Conservation (phyloP, 179 eudicot genomes). For the Drosera spatulata region DNA sequence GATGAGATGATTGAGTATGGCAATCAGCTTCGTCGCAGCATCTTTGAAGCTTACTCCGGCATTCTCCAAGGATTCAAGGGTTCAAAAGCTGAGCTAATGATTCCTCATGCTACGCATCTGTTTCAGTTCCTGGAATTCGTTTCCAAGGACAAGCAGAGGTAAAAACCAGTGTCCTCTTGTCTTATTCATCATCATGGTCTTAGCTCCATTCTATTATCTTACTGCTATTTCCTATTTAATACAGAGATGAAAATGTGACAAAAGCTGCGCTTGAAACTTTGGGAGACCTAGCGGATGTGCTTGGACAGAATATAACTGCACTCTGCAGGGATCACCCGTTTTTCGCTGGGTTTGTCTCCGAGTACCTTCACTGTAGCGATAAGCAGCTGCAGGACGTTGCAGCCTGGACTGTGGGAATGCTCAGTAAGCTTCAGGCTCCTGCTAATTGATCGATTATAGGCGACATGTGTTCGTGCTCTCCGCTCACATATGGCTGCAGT, state of each 20-base stretch:
- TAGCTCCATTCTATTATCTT: background rate
- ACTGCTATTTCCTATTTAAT: background rate
- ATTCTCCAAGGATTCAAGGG: constrained; percentile 88
- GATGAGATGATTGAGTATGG: constrained; percentile 79
- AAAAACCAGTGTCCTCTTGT: background rate
- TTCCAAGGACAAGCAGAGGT: constrained; percentile 55
- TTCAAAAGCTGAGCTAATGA: constrained; percentile 62
- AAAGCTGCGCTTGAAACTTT: constrained; percentile 81
- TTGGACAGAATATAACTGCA: constrained; percentile 48
- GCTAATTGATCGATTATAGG: too few relatives aligned
- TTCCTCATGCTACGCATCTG: constrained; percentile 80
- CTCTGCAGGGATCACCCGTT: constrained; percentile 39
- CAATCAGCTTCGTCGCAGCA: constrained; percentile 69
- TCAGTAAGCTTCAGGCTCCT: constrained; percentile 20
- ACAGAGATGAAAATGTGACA: constrained; percentile 77
- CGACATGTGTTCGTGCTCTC: too few relatives aligned
- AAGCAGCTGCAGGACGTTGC: constrained; percentile 78
- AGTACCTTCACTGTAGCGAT: constrained; percentile 74
- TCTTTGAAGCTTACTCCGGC: constrained; percentile 90
- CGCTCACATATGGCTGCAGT: too few relatives aligned
- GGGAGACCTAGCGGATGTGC: constrained; percentile 89
- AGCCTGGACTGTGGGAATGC: constrained; percentile 76
- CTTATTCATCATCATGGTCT: background rate
- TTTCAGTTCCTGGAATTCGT: constrained; percentile 73
- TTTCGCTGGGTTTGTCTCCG: constrained; percentile 44